A percentile compares a stretch with the other conserved stretches of the same genome.
phyloP scores from a whole-genome alignment of 192 early-diverging fungal species.

The Chytriomyces confervae region DNA sequence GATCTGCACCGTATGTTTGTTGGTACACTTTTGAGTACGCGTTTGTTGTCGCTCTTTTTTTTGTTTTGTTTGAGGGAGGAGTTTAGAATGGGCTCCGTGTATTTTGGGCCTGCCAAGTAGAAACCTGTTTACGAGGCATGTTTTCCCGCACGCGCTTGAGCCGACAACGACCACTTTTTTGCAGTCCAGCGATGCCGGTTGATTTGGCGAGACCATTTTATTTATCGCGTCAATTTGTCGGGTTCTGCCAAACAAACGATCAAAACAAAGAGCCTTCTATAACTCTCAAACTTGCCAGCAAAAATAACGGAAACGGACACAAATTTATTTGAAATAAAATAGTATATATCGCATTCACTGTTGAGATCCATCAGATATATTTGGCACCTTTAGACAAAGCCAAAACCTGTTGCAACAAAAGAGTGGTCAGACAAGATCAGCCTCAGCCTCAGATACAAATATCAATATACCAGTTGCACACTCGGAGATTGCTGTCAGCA shows the following conservation, averaged over 20 bases:
- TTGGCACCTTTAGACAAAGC: too few relatives aligned
- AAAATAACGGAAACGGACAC: not conserved
- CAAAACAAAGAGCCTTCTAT: not conserved
- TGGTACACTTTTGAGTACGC: conserved; percentile 54
- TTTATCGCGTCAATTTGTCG: not conserved
- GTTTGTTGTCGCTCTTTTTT: conserved; percentile 48
- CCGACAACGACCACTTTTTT: conserved; percentile 60
- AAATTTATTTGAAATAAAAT: not conserved
- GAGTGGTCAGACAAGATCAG: too few relatives aligned
- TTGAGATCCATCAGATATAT: too few relatives aligned
- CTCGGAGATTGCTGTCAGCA: conserved; percentile 90
- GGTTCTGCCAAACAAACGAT: not conserved
- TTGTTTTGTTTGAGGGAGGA: not conserved
- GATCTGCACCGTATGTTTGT: conserved; percentile 63
- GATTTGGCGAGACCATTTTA: not conserved
- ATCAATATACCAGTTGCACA: conserved; percentile 72
- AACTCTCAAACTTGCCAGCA: not conserved
- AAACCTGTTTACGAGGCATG: conserved; percentile 54
- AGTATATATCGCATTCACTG: too few relatives aligned
- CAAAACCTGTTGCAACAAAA: too few relatives aligned
- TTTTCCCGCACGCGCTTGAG: conserved; percentile 53
- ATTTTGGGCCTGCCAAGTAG: not conserved
- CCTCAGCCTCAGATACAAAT: too few relatives aligned
- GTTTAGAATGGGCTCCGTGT: not conserved
- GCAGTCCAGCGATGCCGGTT: conserved; percentile 29